Evolutionary conservation across 768 basidiomycete genomes (phyloP).

Genomic region (Tremella fuciformis): DNA sequence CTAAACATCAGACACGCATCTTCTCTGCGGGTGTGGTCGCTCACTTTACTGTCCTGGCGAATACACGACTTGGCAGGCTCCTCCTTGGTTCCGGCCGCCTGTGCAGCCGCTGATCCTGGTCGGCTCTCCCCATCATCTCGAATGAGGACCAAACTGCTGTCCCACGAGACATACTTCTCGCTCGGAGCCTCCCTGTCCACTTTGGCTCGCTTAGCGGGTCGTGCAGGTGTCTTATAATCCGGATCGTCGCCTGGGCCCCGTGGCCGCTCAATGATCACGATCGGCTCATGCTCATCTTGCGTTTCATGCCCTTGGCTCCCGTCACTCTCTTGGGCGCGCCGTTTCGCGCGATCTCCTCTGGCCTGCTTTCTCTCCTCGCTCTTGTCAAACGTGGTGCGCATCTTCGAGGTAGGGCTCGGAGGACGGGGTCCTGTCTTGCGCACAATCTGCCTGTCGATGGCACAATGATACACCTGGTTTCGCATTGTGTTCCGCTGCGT

Average conservation of each 20-base stretch:
- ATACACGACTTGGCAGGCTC: constrained; percentile 12
- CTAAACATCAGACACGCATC: constrained; percentile 22
- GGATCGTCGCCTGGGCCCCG: constrained; percentile 48
- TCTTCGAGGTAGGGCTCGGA: constrained; percentile 46
- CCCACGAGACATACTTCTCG: constrained; percentile 45
- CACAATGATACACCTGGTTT: constrained; percentile 50
- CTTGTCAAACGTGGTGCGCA: constrained; percentile 41
- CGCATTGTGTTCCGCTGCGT: constrained; percentile 45
- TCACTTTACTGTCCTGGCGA: neutral
- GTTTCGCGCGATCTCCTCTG: constrained; percentile 34
- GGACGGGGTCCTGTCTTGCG: constrained; percentile 44
- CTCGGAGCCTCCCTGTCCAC: neutral
- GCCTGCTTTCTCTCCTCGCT: constrained; percentile 36
- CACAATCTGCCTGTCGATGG: constrained; percentile 49
- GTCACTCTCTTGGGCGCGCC: constrained; percentile 25
- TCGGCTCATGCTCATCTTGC: neutral
- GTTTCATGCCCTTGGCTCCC: too few relatives aligned
- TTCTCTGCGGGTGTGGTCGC: neutral
- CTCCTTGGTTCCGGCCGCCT: neutral
- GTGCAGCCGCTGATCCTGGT: too few relatives aligned
- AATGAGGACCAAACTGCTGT: constrained; percentile 48
- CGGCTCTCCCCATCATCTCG: constrained; percentile 23
- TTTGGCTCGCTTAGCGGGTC: constrained; percentile 36
- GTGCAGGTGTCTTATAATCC: constrained; percentile 42
- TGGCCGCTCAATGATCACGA: constrained; percentile 22